phyloP scores from a whole-genome alignment of 768 basidiomycete genomes.

The Calocera viscosa region DNA sequence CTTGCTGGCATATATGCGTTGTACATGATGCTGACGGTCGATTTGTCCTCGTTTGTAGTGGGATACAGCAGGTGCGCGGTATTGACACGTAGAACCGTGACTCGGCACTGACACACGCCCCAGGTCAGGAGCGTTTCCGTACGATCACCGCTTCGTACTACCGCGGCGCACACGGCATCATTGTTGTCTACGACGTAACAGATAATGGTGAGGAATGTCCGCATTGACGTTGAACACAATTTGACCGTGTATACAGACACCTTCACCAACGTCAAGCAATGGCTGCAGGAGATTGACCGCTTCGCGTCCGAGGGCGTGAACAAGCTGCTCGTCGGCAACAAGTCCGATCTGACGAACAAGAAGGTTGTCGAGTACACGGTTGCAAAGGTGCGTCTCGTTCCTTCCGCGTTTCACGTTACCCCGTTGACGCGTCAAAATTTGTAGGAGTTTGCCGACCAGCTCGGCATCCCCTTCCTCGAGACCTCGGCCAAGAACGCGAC shows the following conservation, averaged over 20 bases:
- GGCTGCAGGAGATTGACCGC: constrained; percentile 84
- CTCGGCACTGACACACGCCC: constrained; percentile 1
- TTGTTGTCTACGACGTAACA: constrained; percentile 97
- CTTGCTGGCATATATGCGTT: constrained; percentile 12
- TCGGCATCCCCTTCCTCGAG: constrained; percentile 89
- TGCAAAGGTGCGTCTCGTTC: constrained; percentile 48
- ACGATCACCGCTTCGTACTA: constrained; percentile 99
- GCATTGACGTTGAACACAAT: background rate
- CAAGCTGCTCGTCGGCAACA: constrained; percentile 97
- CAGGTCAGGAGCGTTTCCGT: constrained; percentile 94
- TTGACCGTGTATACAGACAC: constrained; percentile 45
- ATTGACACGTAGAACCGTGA: background rate
- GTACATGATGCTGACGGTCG: constrained; percentile 22
- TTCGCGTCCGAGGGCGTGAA: constrained; percentile 98
- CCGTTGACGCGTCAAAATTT: background rate
- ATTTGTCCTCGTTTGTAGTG: constrained; percentile 42
- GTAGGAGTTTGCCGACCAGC: constrained; percentile 89
- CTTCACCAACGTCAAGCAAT: constrained; percentile 89
- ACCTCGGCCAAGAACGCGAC: constrained; percentile 99
- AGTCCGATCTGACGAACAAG: constrained; percentile 95
- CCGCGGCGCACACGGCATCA: constrained; percentile 94
- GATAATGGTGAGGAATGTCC: constrained; percentile 59
- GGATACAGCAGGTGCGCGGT: constrained; percentile 78
- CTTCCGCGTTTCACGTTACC: background rate
- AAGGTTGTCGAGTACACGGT: constrained; percentile 84